A percentile compares a stretch with the other conserved stretches of the same genome.
phyloP scores from a whole-genome alignment of 1,284 basidiomycete genomes.

The Austropuccinia psidii region DNA sequence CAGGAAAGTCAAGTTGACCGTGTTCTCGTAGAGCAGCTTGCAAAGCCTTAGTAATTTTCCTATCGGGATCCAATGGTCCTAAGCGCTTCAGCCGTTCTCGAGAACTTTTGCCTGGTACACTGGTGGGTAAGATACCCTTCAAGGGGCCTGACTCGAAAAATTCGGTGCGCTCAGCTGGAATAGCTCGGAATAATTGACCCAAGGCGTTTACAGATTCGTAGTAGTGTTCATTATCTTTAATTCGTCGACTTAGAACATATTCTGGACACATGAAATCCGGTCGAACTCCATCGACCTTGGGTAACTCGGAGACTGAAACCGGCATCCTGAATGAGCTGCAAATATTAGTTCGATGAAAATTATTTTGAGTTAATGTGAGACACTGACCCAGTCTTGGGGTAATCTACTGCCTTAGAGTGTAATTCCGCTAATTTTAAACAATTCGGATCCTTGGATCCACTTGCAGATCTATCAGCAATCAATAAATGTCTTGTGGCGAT shows the following conservation, averaged over 20 bases:
- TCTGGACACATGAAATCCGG: slow-evolving; percentile 34
- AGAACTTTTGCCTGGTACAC: background rate
- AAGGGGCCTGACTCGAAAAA: slow-evolving; percentile 17
- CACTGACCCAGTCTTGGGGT: slow-evolving; percentile 29
- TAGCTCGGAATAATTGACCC: slow-evolving; percentile 9
- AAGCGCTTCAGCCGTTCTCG: background rate
- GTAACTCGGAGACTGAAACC: slow-evolving; percentile 8
- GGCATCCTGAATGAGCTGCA: background rate
- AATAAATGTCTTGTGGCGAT: slow-evolving; percentile 56
- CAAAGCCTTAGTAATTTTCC: background rate
- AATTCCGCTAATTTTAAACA: slow-evolving; percentile 60
- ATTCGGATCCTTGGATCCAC: slow-evolving; percentile 54
- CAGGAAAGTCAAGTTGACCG: slow-evolving; percentile 1
- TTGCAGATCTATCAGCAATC: slow-evolving; percentile 59
- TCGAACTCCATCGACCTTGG: background rate
- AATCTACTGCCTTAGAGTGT: slow-evolving; percentile 58
- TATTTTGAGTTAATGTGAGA: background rate
- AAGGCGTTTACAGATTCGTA: slow-evolving; percentile 17
- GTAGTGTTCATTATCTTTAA: background rate
- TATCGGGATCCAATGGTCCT: background rate
- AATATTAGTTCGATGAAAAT: background rate
- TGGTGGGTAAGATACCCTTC: background rate
- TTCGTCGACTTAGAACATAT: background rate
- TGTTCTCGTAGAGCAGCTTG: background rate
- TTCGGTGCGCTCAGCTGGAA: slow-evolving; percentile 16